These are phyloP conservation scores for Daedaleopsis nitida DNA, from an alignment of 768 basidiomycete genomes.

Conservation along the genomic window DNA sequence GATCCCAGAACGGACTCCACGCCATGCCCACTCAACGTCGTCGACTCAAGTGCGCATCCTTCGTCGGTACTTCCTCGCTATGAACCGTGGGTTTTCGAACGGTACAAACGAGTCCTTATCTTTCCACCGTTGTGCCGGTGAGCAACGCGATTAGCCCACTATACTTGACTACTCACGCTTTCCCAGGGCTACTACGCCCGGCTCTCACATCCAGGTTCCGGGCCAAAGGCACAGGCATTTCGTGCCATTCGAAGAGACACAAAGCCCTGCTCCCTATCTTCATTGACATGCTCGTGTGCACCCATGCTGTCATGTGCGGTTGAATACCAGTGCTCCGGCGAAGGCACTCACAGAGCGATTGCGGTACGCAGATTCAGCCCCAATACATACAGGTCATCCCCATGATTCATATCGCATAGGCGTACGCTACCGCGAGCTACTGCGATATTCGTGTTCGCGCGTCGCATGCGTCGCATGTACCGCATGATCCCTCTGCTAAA, in stretches of 20 bases:
- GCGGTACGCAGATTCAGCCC: neutral
- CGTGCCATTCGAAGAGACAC: neutral
- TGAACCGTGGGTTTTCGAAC: conserved; percentile 4
- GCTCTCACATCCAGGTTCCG: conserved; percentile 12
- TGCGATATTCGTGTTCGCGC: neutral
- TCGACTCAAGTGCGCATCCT: neutral
- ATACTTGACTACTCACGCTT: conserved; percentile 7
- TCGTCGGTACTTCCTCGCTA: conserved; percentile 13
- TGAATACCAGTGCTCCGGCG: neutral
- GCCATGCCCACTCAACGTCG: neutral
- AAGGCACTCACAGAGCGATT: neutral
- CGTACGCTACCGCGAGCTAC: too few species aligned
- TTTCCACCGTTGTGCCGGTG: too few species aligned
- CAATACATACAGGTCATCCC: neutral
- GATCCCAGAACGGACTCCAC: too few species aligned
- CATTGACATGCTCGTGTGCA: neutral
- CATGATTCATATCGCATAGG: neutral
- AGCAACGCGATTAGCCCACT: conserved; percentile 7
- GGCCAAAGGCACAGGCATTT: neutral
- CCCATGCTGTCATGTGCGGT: neutral
- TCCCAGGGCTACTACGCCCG: conserved; percentile 5
- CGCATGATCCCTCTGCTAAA: neutral
- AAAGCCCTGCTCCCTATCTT: neutral
- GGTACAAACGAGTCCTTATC: conserved; percentile 6
- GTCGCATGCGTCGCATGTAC: neutral